Percentiles rank a stretch among this genome's conserved stretches.
Evolutionary conservation across 2,329 filamentous ascomycete species (phyloP).

Genomic region (Trichoderma koningii): DNA sequence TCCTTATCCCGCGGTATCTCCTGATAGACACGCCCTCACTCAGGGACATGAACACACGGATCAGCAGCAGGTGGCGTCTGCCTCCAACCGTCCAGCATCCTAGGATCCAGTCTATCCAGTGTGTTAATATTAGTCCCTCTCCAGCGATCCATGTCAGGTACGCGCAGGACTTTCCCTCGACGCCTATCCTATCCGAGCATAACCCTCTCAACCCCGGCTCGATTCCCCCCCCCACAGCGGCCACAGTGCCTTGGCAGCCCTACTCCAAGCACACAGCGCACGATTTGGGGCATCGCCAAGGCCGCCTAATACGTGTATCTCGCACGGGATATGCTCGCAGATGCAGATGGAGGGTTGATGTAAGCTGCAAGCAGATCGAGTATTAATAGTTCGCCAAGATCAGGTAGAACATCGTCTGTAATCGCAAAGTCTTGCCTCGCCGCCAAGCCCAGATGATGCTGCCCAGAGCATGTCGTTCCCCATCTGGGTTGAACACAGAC

Average conservation of each 20-base stretch:
- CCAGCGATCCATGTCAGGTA: constrained; percentile 12
- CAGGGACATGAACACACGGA: too few species aligned
- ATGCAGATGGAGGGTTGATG: background rate
- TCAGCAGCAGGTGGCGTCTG: constrained; percentile 1
- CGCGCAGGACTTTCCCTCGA: background rate
- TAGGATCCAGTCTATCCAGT: too few species aligned
- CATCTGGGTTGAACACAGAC: too few species aligned
- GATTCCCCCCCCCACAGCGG: constrained; percentile 10
- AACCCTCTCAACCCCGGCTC: constrained; percentile 6
- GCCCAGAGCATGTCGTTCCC: too few species aligned
- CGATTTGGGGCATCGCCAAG: background rate
- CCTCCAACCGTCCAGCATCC: background rate
- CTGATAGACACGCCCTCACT: too few species aligned
- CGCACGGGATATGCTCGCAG: background rate
- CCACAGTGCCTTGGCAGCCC: background rate
- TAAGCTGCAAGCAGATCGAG: background rate
- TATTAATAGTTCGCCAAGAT: background rate
- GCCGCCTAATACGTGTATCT: constrained; percentile 6
- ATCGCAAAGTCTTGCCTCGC: background rate
- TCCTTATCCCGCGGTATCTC: too few species aligned
- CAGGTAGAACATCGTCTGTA: background rate
- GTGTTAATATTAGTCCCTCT: too few species aligned
- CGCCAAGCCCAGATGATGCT: background rate
- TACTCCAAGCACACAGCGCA: background rate
- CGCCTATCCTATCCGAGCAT: constrained; percentile 13